Base-by-base conservation (phyloP, 768 basidiomycete genomes). In the Mycena kentingensis region DNA sequence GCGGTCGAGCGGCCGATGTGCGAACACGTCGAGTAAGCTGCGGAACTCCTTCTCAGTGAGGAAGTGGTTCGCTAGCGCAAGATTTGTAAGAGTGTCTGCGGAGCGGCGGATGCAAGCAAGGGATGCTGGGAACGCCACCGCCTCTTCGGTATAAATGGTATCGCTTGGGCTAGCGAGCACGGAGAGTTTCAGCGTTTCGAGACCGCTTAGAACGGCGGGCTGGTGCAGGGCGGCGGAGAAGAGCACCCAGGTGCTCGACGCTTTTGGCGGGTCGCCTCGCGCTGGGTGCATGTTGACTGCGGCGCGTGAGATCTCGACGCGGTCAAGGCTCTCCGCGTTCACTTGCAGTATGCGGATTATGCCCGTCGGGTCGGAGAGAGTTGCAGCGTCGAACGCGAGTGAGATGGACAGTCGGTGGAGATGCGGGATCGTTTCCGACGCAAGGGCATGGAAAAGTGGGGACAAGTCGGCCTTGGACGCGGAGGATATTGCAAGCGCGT, bases 11-110 rank as follows among this genome's bases (percentile, higher is more conserved):
- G 59, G 39, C 1, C 63, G 60, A 29, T 60, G 55, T 3, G 61
- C 49, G 28, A 71, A 69, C 8, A 65, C 24, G 2, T 52, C 35
- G 4, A 67, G 18, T 0, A 73, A 48, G 4, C 62, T 61, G 2
- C n/a, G 28, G 3, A 70, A 52, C 15, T 73, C 70, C 8, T 46
- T 32, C n/a, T 35, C 42, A 3, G 45, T 34, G 2, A 71, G 59
- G 28, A 61, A 67, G 24, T 60, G 57, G 18, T 65, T 63, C 0
- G 57, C 57, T 2, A 72, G 52, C 26, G 46, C 45, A 11, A 74
- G 63, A 11, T 54, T 47, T 4, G 54, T 64, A 27, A 72, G 51
- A 10, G 67, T 68, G 29, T 62, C 53, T 3, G 65, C 46, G 10
- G 65, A 63, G 12, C 63, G 60, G 13, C 52, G 56, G 32, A 74